Conservation (phyloP, 164 flowering plant species). For the Umbellularia californica region DNA sequence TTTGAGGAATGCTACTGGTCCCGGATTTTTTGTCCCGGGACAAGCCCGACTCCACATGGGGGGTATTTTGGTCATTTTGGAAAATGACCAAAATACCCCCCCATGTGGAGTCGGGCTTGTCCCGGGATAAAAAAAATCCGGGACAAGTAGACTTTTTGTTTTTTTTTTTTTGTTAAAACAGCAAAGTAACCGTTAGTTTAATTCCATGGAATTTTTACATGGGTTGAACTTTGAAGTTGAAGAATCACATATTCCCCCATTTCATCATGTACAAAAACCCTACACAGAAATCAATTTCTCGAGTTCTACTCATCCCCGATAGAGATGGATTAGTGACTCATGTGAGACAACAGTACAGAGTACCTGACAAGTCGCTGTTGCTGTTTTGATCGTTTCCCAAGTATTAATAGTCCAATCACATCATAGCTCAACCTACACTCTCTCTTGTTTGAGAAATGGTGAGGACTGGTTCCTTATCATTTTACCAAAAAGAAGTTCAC, state of each 20-base stretch:
- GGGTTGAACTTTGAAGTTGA: background rate
- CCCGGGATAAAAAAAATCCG: too few species aligned
- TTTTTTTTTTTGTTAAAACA: too few species aligned
- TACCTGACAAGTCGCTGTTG: slow-evolving; percentile 48
- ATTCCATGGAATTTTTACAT: background rate
- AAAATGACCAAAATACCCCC: too few species aligned
- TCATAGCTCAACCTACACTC: slow-evolving; percentile 24
- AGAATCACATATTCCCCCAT: background rate
- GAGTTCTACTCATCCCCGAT: background rate
- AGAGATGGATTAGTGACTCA: background rate
- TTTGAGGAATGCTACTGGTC: too few species aligned
- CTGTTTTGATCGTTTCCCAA: slow-evolving; percentile 19
- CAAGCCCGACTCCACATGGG: too few species aligned
- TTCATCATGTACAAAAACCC: background rate
- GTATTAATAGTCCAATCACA: slow-evolving; percentile 54
- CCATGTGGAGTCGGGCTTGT: too few species aligned
- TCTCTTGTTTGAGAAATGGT: background rate
- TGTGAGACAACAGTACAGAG: slow-evolving; percentile 15
- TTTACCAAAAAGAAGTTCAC: background rate
- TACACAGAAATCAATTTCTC: too few species aligned
- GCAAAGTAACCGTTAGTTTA: background rate
- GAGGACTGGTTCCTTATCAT: background rate
- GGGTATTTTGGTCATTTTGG: too few species aligned
- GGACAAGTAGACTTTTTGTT: too few species aligned
- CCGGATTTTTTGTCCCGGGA: too few species aligned